These are phyloP conservation scores for Serendipita sp. DNA, from an alignment of 768 basidiomycete genomes.

Conservation along the genomic window DNA sequence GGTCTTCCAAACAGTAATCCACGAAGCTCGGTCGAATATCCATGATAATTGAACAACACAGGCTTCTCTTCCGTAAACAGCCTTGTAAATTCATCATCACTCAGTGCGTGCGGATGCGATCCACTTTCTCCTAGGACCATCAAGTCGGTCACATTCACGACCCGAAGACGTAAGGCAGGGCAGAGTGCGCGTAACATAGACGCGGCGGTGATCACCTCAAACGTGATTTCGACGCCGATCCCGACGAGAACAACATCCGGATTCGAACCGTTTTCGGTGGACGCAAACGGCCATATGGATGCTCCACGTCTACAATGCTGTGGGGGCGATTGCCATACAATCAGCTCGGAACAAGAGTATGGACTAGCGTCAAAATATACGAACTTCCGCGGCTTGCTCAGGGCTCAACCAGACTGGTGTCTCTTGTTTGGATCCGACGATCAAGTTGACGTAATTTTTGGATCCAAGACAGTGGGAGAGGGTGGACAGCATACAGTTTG, in stretches of 20 bases:
- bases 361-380: background rate
- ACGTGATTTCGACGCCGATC: conserved; percentile 75
- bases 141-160: conserved; percentile 80
- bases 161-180: conserved; percentile 64
- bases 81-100: conserved; percentile 39
- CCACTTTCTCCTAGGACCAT: conserved; percentile 63
- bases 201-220: conserved; percentile 78
- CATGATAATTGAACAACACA: conserved; percentile 73
- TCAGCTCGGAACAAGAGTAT: conserved; percentile 6
- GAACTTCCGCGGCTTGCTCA: conserved; percentile 55
- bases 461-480: conserved; percentile 69
- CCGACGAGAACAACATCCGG: conserved; percentile 72
- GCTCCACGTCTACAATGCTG: conserved; percentile 78
- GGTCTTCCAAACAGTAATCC: conserved; percentile 47
- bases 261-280: conserved; percentile 49
- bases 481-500: conserved; percentile 71
- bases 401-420: conserved; percentile 61
- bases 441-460: conserved; percentile 74
- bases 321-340: background rate
- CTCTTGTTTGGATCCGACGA: conserved; percentile 79
- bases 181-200: conserved; percentile 52
- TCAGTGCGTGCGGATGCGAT: conserved; percentile 60
- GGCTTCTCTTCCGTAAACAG: conserved; percentile 58
- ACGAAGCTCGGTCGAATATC: conserved; percentile 56
- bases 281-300: conserved; percentile 73